Conservation (phyloP, 129 eudicot genomes). For the Flaveria bidentis region DNA sequence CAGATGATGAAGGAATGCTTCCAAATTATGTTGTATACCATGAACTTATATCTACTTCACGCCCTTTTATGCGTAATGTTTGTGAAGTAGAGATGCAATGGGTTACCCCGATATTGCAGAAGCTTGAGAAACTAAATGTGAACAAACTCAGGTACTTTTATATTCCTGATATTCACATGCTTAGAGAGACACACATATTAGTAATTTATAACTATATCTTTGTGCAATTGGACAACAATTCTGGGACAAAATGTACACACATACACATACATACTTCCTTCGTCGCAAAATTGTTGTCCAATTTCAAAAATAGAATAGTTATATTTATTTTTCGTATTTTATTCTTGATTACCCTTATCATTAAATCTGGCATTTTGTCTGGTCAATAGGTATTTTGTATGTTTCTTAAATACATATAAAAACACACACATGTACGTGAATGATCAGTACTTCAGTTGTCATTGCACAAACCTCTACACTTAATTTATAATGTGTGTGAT, state of each 20-base stretch:
- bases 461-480: too few species aligned
- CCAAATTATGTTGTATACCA: slow-evolving; percentile 93
- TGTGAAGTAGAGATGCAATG: slow-evolving; percentile 92
- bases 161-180: background rate
- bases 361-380: background rate
- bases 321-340: background rate
- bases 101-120: slow-evolving; percentile 68
- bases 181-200: too few species aligned
- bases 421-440: too few species aligned
- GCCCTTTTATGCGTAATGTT: slow-evolving; percentile 83
- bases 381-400: background rate
- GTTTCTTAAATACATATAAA: too few species aligned
- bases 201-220: too few species aligned
- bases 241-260: background rate
- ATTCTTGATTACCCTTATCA: background rate
- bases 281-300: background rate
- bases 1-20: slow-evolving; percentile 92
- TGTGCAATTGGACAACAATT: background rate
- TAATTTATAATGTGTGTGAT: too few species aligned
- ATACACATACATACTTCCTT: background rate
- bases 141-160: slow-evolving; percentile 65
- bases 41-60: slow-evolving; percentile 86
- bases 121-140: slow-evolving; percentile 73
- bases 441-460: too few species aligned
- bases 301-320: background rate